These are phyloP conservation scores for Jamesozyma jinghongensis DNA, from an alignment of 805 yeast genomes.

Conservation along the genomic window DNA sequence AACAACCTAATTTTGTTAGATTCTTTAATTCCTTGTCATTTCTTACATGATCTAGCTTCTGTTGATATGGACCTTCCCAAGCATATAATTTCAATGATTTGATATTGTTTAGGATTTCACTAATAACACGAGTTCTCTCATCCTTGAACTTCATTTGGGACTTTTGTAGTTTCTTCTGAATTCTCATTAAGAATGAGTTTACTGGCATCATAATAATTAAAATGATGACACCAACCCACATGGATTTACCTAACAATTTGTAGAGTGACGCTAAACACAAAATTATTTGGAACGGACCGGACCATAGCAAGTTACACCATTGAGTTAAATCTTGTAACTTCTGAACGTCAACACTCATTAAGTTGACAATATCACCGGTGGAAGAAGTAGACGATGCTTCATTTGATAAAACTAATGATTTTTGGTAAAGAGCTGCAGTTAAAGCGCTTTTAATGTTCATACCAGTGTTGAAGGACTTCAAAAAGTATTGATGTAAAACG, in stretches of 20 bases:
- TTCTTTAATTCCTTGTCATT: slow-evolving; percentile 77
- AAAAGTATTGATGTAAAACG: slow-evolving; percentile 69
- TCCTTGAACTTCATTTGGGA: slow-evolving; percentile 86
- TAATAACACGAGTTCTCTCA: slow-evolving; percentile 79
- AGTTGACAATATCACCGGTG: slow-evolving; percentile 88
- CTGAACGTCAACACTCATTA: slow-evolving; percentile 91
- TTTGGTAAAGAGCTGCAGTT: slow-evolving; percentile 58
- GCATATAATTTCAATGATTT: slow-evolving; percentile 89
- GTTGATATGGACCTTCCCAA: slow-evolving; percentile 85
- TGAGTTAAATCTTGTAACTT: slow-evolving; percentile 77
- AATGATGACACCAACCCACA: slow-evolving; percentile 91
- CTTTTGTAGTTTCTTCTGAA: slow-evolving; percentile 66
- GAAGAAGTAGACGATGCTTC: slow-evolving; percentile 63
- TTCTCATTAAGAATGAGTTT: slow-evolving; percentile 58
- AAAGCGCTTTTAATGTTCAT: slow-evolving; percentile 66
- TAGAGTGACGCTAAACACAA: slow-evolving; percentile 69
- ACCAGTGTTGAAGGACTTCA: slow-evolving; percentile 64
- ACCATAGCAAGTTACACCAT: slow-evolving; percentile 74
- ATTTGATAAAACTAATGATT: slow-evolving; percentile 57
- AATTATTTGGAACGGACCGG: slow-evolving; percentile 83
- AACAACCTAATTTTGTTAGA: slow-evolving; percentile 62
- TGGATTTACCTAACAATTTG: slow-evolving; percentile 69
- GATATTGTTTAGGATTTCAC: slow-evolving; percentile 83
- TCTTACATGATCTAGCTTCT: slow-evolving; percentile 69
- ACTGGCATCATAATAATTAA: slow-evolving; percentile 72